Evolutionary conservation across 768 basidiomycete genomes (phyloP), one percentile per base, ranked within the genome.

Genomic region (Auriscalpium microsporum): DNA sequence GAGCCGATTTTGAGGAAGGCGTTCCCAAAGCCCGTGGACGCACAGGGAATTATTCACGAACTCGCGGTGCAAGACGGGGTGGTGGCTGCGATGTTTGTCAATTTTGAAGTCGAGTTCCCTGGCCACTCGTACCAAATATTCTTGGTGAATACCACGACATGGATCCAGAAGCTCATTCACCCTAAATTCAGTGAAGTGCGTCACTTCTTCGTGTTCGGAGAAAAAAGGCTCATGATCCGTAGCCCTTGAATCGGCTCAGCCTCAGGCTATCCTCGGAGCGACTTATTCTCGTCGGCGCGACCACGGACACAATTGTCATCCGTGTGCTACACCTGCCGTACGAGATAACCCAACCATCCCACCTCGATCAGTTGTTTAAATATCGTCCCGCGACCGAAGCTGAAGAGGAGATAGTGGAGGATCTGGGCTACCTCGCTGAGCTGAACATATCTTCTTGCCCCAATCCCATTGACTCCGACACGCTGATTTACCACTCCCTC

Each of bases 41-140:
- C 52, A 5, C 51, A 23, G 8, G 56, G 58, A 16, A 28, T 58
- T 16, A 57, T 62, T 14, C 21, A 60, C 45, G 45, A 54, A 42
- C 10, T 60, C 21, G 17, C 45, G 8, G 42, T 58, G 28, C 50
- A 52, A n/a, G 48, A 50, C 7, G 28, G 40, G 19, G n/a, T 56
- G 10, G 50, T 59, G n/a, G 60, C 54, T 17, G 50, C 52, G 8
- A 53, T 49, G 3, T 56, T 61, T 21, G 37, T 54, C 16, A 19
- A 53, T 35, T 35, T 52, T 14, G 37, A 48, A 2, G 50, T 42
- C 10, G 37, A 36, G 14, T 33, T 34, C 37, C 35, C 42, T 14
- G 50, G 44, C 45, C 52, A 53, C 33, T 33, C 45, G 11, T 53
- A 56, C 42, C 10, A 56, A 16, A 34, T 61, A 17, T 47, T 58